These are phyloP conservation scores for Candida koratica DNA, from an alignment of 805 yeast species.

Conservation along the genomic window DNA sequence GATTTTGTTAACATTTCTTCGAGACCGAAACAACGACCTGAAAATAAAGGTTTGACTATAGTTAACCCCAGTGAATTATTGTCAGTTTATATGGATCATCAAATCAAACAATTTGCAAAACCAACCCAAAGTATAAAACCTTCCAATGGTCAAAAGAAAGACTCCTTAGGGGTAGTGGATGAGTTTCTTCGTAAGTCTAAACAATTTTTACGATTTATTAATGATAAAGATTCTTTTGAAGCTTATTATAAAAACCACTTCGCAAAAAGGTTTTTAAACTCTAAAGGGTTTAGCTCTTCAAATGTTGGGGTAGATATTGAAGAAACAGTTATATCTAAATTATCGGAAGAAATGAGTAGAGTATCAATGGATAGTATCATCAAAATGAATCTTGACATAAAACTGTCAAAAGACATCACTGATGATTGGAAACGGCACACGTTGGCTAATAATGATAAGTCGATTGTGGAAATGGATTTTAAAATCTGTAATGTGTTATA, in stretches of 20 bases:
- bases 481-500: conserved; percentile 42
- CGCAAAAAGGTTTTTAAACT: conserved; percentile 63
- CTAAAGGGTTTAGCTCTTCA: conserved; percentile 31
- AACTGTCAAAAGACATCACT: conserved; percentile 39
- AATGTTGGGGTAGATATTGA: conserved; percentile 57
- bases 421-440: conserved; percentile 33
- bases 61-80: conserved; percentile 38
- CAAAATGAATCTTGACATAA: conserved; percentile 83
- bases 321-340: conserved; percentile 57
- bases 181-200: conserved; percentile 52
- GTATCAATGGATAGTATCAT: conserved; percentile 75
- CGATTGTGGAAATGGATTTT: conserved; percentile 34
- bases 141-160: conserved; percentile 5
- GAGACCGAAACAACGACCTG: conserved; percentile 20
- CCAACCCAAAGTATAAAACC: conserved; percentile 11
- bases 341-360: conserved; percentile 75
- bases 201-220: conserved; percentile 59
- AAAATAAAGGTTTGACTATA: conserved; percentile 26
- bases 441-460: conserved; percentile 11
- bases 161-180: conserved; percentile 17
- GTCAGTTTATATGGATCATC: conserved; percentile 38
- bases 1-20: conserved; percentile 53
- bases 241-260: conserved; percentile 79
- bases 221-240: conserved; percentile 84
- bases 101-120: conserved; percentile 34